phyloP scores from a whole-genome alignment of 495 filamentous ascomycete species.

The Penicillium cosmopolitanum region DNA sequence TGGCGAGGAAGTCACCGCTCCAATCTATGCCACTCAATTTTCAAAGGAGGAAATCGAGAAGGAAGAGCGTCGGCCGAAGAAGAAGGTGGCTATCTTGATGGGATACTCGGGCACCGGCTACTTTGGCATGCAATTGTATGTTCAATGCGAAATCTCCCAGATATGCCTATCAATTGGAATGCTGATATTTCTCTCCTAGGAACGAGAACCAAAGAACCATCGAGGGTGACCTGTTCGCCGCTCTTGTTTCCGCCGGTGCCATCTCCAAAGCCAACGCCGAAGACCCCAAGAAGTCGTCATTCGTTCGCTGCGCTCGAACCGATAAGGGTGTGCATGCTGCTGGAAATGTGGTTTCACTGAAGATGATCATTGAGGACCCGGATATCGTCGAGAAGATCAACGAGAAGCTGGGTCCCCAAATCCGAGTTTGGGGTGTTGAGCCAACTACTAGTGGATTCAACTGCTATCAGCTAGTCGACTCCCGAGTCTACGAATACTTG shows the following conservation, averaged over 20 bases:
- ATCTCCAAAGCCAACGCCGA: slow-evolving; percentile 96
- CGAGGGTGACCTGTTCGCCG: slow-evolving; percentile 93
- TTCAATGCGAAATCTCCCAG: too few species aligned
- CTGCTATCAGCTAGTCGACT: slow-evolving; percentile 90
- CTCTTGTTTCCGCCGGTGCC: slow-evolving; percentile 85
- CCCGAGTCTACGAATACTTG: slow-evolving; percentile 93
- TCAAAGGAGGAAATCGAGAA: slow-evolving; percentile 78
- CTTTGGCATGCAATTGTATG: slow-evolving; percentile 87
- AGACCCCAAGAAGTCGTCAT: slow-evolving; percentile 93
- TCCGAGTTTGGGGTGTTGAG: slow-evolving; percentile 90
- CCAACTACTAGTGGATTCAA: slow-evolving; percentile 84
- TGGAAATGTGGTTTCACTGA: slow-evolving; percentile 93
- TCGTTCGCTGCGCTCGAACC: slow-evolving; percentile 91
- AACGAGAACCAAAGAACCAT: slow-evolving; percentile 78
- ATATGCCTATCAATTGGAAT: neutral
- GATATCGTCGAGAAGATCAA: slow-evolving; percentile 92
- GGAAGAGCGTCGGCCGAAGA: slow-evolving; percentile 86
- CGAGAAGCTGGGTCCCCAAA: slow-evolving; percentile 77
- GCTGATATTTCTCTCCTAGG: slow-evolving; percentile 38
- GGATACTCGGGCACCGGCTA: slow-evolving; percentile 98
- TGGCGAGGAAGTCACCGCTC: slow-evolving; percentile 41
- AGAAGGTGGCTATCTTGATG: slow-evolving; percentile 92
- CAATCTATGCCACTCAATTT: slow-evolving; percentile 61
- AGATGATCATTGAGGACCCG: slow-evolving; percentile 90
- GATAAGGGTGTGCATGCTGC: slow-evolving; percentile 98